These are phyloP conservation scores for Pseudozyma sp. DNA, from an alignment of 1,284 basidiomycete species.

Conservation along the genomic window DNA sequence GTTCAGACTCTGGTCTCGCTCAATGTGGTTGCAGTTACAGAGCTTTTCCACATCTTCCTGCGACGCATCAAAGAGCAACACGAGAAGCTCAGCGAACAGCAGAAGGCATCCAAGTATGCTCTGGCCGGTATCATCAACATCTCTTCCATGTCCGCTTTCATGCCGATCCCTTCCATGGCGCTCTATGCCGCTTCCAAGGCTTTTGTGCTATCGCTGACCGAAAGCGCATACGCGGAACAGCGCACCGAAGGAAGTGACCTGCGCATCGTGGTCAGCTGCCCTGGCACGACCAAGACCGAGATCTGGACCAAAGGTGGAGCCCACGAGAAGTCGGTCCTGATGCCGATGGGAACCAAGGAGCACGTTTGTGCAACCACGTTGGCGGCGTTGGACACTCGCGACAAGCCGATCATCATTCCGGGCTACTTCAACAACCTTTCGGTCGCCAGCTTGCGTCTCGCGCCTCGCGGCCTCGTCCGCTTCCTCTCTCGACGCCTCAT, in stretches of 20 bases:
- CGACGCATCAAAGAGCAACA: constrained; percentile 20
- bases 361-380: constrained; percentile 33
- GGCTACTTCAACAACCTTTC: constrained; percentile 37
- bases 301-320: constrained; percentile 40
- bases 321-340: constrained; percentile 14
- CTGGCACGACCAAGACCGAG: constrained; percentile 21
- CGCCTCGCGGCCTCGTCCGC: constrained; percentile 26
- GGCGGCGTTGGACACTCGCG: constrained; percentile 18
- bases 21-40: constrained; percentile 31
- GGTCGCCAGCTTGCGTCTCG: constrained; percentile 21
- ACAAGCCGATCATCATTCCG: constrained; percentile 38
- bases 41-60: constrained; percentile 32
- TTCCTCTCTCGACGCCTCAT: constrained; percentile 28
- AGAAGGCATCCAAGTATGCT: constrained; percentile 11
- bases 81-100: constrained; percentile 18
- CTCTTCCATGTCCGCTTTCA: constrained; percentile 27
- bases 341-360: constrained; percentile 27
- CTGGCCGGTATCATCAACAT: constrained; percentile 37
- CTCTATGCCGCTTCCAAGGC: constrained; percentile 41
- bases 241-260: constrained; percentile 21
- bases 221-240: constrained; percentile 36
- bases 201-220: constrained; percentile 32
- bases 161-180: constrained; percentile 40
- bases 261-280: constrained; percentile 27
- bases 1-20: constrained; percentile 23